Evolutionary conservation across 805 yeast species (phyloP), one percentile per base, ranked within the genome.

Genomic region (Hanseniaspora nectarophila): DNA sequence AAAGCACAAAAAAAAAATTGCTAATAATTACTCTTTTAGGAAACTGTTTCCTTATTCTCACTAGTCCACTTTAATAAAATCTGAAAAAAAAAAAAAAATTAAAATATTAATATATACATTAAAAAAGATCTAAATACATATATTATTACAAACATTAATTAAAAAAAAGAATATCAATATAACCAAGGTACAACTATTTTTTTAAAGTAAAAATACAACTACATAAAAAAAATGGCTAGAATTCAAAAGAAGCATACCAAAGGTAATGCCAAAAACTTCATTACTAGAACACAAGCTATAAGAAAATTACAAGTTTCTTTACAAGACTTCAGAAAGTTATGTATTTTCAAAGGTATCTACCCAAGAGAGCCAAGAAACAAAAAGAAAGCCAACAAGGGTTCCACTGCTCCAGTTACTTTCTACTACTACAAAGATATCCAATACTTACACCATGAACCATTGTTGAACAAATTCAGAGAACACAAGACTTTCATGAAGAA

Each of bases 301-400:
- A 81, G 82, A 68, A 87, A 82, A 65, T 73, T 92, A 56, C 98
- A 92, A 69, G 83, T 92, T 28, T 84, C 97, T 2, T 74, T 92
- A 46, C 97, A 97, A 12, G 98, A 92, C 70, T 92, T 92, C 77
- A 81, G 95, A 71, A 80, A 98, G 63, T 75, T 92, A 64, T 92
- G 98, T 75, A 92, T 92, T 66, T 87, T 92, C 76, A 92, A 92
- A 68, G 98, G 98, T 49, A 89, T 92, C 57, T 92, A 87, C 65
- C 98, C 98, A 51, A 79, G 98, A 66, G 97, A 88, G 65, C 97
- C 97, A 44, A 75, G 89, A 61, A 87, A 86, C 69, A 92, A 89
- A 72, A 87, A 84, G 79, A 89, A 87, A 74, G 96, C 97, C 55
- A 90, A 88, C 69, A 92, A 87, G 69, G 97, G 98, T 21, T 85